A percentile compares a stretch with the other conserved stretches of the same genome.
phyloP scores from a whole-genome alignment of 805 yeast species.

The Tetrapisispora nanseiensis region DNA sequence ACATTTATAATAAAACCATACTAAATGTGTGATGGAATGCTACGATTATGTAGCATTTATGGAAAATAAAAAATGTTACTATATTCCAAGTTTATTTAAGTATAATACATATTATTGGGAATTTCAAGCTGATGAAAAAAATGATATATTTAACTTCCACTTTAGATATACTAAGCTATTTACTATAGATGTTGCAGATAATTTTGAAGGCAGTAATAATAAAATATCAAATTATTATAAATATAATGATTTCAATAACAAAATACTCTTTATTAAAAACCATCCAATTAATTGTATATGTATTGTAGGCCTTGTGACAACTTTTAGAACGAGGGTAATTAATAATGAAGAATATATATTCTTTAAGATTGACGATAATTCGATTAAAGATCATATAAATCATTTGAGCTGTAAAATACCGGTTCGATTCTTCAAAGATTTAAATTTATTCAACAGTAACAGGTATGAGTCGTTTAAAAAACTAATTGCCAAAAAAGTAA shows the following conservation, averaged over 20 bases:
- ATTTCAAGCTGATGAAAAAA: not conserved
- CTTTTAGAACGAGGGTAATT: conserved; percentile 15
- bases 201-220: conserved; percentile 5
- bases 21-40: conserved; percentile 8
- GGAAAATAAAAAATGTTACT: conserved; percentile 5
- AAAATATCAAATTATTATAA: conserved; percentile 7
- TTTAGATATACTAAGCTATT: conserved; percentile 6
- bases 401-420: conserved; percentile 24
- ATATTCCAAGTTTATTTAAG: conserved; percentile 6
- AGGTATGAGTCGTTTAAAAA: not conserved
- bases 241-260: not conserved
- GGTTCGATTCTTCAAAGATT: conserved; percentile 10
- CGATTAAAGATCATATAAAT: conserved; percentile 4
- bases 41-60: conserved; percentile 14
- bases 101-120: conserved; percentile 3
- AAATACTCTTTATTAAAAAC: conserved; percentile 30
- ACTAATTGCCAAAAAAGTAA: conserved; percentile 15
- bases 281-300: conserved; percentile 34
- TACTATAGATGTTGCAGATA: conserved; percentile 6
- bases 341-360: conserved; percentile 14
- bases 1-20: not conserved
- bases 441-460: conserved; percentile 11
- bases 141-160: not conserved
- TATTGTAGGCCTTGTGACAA: conserved; percentile 31
- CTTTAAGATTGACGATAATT: conserved; percentile 18